Evolutionary conservation across 2,329 filamentous ascomycete species (phyloP).

Genomic region (Penicillium sp.): DNA sequence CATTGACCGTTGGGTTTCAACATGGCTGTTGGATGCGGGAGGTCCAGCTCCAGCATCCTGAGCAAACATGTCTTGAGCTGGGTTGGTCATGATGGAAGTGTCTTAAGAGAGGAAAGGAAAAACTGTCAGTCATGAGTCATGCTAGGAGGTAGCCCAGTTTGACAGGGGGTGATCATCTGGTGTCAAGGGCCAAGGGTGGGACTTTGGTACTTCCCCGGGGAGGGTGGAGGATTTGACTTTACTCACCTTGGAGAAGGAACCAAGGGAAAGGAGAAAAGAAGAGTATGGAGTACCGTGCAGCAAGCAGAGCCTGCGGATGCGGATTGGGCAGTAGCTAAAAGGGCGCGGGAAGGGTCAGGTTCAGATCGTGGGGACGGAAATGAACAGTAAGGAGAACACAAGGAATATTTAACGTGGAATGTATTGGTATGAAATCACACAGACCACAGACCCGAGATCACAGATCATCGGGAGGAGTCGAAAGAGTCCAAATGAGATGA

Average conservation of each 20-base stretch:
- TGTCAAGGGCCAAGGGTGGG: neutral
- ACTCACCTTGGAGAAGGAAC: conserved; percentile 10
- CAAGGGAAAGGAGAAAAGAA: too few relatives aligned
- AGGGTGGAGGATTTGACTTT: neutral
- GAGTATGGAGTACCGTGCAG: too few relatives aligned
- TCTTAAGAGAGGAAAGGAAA: neutral
- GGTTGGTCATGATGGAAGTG: conserved; percentile 18
- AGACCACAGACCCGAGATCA: too few relatives aligned
- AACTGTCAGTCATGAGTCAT: conserved; percentile 1
- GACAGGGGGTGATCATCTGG: neutral
- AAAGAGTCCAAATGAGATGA: conserved; percentile 13
- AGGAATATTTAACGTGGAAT: too few relatives aligned
- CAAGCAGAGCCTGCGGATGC: too few relatives aligned
- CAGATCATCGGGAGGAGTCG: conserved; percentile 6
- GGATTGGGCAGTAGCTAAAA: too few relatives aligned
- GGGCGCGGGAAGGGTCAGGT: conserved; percentile 10
- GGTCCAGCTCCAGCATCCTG: conserved; percentile 18
- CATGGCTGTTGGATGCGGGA: conserved; percentile 7
- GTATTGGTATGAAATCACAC: too few relatives aligned
- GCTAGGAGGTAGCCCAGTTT: neutral
- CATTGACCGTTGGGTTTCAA: conserved; percentile 18
- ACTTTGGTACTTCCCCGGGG: neutral
- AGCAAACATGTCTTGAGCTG: conserved; percentile 18
- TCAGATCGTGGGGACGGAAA: too few relatives aligned
- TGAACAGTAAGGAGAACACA: too few relatives aligned